Evolutionary conservation across 495 filamentous ascomycete genomes (phyloP).

Genomic region (Stereocaulon alpinum): DNA sequence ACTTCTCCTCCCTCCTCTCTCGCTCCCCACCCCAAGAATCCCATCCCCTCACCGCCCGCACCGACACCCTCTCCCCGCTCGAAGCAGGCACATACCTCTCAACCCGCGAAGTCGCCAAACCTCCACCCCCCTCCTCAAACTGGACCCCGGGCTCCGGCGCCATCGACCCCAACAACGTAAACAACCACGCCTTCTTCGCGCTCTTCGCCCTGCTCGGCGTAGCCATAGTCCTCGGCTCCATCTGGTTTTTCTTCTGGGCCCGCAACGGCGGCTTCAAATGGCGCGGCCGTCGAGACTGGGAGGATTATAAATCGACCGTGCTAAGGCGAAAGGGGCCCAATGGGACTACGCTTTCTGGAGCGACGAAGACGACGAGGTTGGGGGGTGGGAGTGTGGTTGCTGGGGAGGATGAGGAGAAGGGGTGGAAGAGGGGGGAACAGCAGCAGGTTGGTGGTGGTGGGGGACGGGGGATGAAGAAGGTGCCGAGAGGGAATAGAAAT

Average conservation of each 20-base stretch:
- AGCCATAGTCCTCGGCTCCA: conserved; percentile 59
- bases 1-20: conserved; percentile 3
- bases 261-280: conserved; percentile 91
- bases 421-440: conserved; percentile 27
- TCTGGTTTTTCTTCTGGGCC: conserved; percentile 99
- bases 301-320: conserved; percentile 95
- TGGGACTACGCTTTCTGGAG: conserved; percentile 68
- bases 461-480: conserved; percentile 33
- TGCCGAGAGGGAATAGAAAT: conserved; percentile 33
- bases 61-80: conserved; percentile 11
- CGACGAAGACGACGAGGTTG: conserved; percentile 68
- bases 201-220: conserved; percentile 79
- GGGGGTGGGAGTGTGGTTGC: conserved; percentile 68
- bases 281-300: conserved; percentile 70
- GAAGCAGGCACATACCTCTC: conserved; percentile 11
- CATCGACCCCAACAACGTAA: conserved; percentile 56
- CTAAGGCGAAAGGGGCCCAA: conserved; percentile 85
- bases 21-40: background rate
- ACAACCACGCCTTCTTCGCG: conserved; percentile 72
- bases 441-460: conserved; percentile 16
- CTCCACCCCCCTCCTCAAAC: conserved; percentile 1
- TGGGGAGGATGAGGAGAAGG: conserved; percentile 46
- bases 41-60: background rate
- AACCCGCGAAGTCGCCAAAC: conserved; percentile 10
- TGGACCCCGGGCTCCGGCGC: conserved; percentile 40